Conservation (phyloP, 1,139 yeast species). For the Blastobotrys elegans region DNA sequence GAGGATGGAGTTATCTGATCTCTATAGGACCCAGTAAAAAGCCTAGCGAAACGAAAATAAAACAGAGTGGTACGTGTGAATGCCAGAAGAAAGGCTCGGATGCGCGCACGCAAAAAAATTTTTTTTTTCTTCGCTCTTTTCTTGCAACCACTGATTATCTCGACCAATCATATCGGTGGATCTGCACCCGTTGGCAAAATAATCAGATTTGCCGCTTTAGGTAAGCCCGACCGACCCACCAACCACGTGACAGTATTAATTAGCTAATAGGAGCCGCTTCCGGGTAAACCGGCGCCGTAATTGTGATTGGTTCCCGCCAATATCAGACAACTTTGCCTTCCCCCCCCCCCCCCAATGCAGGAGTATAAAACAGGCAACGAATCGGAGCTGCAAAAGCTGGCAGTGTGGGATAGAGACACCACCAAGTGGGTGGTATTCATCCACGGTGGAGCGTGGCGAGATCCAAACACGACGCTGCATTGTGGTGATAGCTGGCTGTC, state of each 20-base stretch:
- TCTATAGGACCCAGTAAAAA: background rate
- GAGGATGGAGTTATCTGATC: background rate
- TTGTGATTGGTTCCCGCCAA: no score
- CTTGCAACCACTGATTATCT: background rate
- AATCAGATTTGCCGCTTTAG: background rate
- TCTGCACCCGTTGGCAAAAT: no score
- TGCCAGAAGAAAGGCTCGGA: background rate
- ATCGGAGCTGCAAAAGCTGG: conserved; percentile 13
- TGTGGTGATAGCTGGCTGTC: conserved; percentile 47
- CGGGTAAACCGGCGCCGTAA: no score
- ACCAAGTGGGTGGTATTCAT: conserved; percentile 46
- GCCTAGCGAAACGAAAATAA: background rate
- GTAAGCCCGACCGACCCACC: no score
- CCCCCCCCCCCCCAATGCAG: background rate
- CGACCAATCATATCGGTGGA: background rate
- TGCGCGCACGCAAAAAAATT: background rate
- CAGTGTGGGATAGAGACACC: conserved; percentile 4
- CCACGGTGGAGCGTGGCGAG: conserved; percentile 93
- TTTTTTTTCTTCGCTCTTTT: no score
- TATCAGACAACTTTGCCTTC: no score
- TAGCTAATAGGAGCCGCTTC: no score
- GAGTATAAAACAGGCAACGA: conserved; percentile 3
- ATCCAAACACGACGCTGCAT: conserved; percentile 51
- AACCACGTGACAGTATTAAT: no score
- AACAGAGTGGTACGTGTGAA: background rate